Percentiles rank a stretch among this genome's conserved stretches.
phyloP scores from a whole-genome alignment of 176 grass and related monocot genomes.

The Triticum dicoccoides region DNA sequence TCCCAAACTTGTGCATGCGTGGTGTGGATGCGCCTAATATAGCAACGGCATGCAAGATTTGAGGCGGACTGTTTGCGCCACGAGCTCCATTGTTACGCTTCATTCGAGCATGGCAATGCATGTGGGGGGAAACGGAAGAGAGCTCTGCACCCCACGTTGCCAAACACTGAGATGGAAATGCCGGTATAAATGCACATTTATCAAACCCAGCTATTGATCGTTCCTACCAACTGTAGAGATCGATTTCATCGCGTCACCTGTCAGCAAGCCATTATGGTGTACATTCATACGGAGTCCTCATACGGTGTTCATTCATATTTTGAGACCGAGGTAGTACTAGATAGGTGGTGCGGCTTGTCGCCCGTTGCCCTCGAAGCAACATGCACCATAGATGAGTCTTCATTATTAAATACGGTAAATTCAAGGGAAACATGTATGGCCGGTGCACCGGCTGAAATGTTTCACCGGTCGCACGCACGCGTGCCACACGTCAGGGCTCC shows the following conservation, averaged over 20 bases:
- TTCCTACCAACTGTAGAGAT: not conserved
- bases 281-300: too few species aligned
- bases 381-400: too few species aligned
- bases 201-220: not conserved
- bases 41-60: constrained; percentile 20
- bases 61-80: constrained; percentile 15
- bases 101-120: not conserved
- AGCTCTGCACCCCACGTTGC: constrained; percentile 25
- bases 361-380: too few species aligned
- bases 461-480: too few species aligned
- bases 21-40: constrained; percentile 34
- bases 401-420: too few species aligned
- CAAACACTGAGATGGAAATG: not conserved
- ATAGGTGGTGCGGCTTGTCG: too few species aligned
- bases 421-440: too few species aligned
- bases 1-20: constrained; percentile 22
- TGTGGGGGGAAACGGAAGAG: constrained; percentile 20
- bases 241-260: not conserved
- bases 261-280: not conserved
- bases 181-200: not conserved
- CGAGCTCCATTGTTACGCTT: not conserved
- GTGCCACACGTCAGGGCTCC: too few species aligned
- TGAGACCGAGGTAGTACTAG: too few species aligned
- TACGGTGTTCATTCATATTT: too few species aligned
- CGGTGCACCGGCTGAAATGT: too few species aligned